A percentile compares a stretch with the other conserved stretches of the same genome.
Evolutionary conservation across 768 basidiomycete genomes (phyloP).

Genomic region (Tricholoma terreum): DNA sequence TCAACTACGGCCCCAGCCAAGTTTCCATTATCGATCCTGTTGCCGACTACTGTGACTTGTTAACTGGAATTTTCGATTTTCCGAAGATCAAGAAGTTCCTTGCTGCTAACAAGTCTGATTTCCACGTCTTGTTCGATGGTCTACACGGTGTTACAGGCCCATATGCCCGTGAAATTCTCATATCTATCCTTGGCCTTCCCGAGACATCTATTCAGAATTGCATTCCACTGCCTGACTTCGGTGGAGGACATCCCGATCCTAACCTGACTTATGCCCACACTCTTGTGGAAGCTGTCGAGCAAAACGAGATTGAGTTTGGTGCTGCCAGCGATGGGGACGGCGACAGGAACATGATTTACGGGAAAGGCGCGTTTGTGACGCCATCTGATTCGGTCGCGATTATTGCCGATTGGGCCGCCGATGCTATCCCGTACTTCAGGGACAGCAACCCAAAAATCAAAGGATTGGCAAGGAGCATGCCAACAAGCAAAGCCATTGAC

Average conservation of each 20-base stretch:
- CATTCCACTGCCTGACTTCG: conserved; percentile 89
- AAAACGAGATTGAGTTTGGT: conserved; percentile 82
- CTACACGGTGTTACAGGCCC: conserved; percentile 97
- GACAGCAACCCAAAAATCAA: conserved; percentile 78
- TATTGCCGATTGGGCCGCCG: conserved; percentile 96
- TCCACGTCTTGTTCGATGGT: conserved; percentile 92
- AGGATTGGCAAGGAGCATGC: conserved; percentile 96
- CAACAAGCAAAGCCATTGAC: conserved; percentile 95
- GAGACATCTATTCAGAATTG: conserved; percentile 87
- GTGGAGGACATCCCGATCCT: conserved; percentile 96
- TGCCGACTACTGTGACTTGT: conserved; percentile 77
- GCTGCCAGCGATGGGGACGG: conserved; percentile 98
- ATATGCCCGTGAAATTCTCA: conserved; percentile 85
- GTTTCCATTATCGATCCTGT: conserved; percentile 96
- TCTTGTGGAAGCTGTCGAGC: conserved; percentile 91
- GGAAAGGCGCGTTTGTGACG: conserved; percentile 95
- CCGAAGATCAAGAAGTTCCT: conserved; percentile 88
- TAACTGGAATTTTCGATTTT: conserved; percentile 94
- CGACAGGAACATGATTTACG: conserved; percentile 99
- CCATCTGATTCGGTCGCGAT: conserved; percentile 98
- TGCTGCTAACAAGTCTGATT: conserved; percentile 58
- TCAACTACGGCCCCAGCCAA: conserved; percentile 75
- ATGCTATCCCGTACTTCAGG: conserved; percentile 90
- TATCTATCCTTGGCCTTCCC: conserved; percentile 78
- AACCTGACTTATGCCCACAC: conserved; percentile 96